Conservation (phyloP, 352 stramenopile genomes). For the Phytophthora pinifolia region DNA sequence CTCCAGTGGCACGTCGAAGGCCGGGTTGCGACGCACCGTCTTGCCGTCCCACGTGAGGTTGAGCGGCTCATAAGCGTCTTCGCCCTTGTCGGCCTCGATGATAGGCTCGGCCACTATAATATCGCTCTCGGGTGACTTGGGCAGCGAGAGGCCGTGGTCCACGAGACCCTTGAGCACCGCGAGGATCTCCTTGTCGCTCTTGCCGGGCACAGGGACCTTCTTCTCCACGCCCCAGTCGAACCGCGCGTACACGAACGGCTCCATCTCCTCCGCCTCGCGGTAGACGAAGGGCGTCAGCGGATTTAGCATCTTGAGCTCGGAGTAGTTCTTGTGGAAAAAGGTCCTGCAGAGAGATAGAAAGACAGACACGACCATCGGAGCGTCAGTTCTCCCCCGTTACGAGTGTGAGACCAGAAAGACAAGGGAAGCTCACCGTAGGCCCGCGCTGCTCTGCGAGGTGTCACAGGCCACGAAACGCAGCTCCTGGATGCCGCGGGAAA, state of each 20-base stretch:
- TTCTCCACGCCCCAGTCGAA: constrained; percentile 87
- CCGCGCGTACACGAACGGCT: constrained; percentile 87
- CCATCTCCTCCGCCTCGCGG: constrained; percentile 84
- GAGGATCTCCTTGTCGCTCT: constrained; percentile 84
- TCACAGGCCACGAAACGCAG: constrained; percentile 85
- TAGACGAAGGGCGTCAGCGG: constrained; percentile 83
- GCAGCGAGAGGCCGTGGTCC: constrained; percentile 64
- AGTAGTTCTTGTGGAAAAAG: constrained; percentile 89
- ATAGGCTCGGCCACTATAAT: constrained; percentile 71
- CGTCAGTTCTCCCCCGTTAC: constrained; percentile 2
- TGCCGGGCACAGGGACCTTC: constrained; percentile 81
- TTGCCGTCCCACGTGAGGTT: constrained; percentile 87
- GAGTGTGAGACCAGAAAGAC: background rate
- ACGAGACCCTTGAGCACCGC: constrained; percentile 76
- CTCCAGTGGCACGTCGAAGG: constrained; percentile 79
- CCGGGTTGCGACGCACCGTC: constrained; percentile 76
- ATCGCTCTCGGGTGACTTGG: constrained; percentile 88
- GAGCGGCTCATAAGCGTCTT: constrained; percentile 75
- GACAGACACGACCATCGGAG: constrained; percentile 12
- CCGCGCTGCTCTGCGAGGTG: constrained; percentile 81
- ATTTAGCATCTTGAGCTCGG: constrained; percentile 89
- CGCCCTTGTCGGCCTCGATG: constrained; percentile 63
- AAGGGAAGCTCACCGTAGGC: constrained; percentile 52
- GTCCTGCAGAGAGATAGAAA: constrained; percentile 34
- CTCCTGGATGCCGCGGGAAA: constrained; percentile 84